Percentiles rank a stretch among this genome's conserved stretches.
phyloP scores from a whole-genome alignment of 352 stramenopile genomes.

The Pythium plurisporium region DNA sequence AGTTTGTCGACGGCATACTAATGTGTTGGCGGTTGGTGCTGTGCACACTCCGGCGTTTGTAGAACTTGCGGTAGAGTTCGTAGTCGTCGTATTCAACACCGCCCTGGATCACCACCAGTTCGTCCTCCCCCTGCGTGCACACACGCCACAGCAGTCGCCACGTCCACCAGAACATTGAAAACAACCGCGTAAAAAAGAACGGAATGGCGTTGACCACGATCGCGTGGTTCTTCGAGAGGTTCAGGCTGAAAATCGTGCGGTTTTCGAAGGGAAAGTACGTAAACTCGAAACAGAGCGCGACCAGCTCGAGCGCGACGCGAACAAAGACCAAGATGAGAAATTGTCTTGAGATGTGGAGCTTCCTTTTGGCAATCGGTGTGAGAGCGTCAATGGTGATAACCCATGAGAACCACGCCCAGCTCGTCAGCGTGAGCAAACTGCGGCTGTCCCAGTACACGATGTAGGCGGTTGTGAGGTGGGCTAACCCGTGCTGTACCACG shows the following conservation, averaged over 20 bases:
- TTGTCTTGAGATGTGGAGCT: slow-evolving; percentile 1
- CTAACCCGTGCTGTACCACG: slow-evolving; percentile 15
- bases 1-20: no score
- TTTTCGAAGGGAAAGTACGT: slow-evolving; percentile 6
- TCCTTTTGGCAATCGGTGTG: slow-evolving; percentile 1
- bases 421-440: not conserved
- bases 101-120: not conserved
- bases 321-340: not conserved
- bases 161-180: not conserved
- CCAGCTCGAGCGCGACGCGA: not conserved
- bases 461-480: slow-evolving; percentile 10
- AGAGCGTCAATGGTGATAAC: slow-evolving; percentile 19
- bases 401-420: slow-evolving; percentile 25
- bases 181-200: slow-evolving; percentile 2
- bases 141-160: not conserved
- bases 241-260: not conserved
- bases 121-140: not conserved
- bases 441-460: slow-evolving; percentile 19
- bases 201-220: not conserved
- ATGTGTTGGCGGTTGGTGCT: no score
- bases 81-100: not conserved
- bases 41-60: no score
- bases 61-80: not conserved
- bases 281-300: slow-evolving; percentile 7
- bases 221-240: not conserved